phyloP scores from a whole-genome alignment of 2,329 filamentous ascomycete genomes.

The Monosporascus sp. region DNA sequence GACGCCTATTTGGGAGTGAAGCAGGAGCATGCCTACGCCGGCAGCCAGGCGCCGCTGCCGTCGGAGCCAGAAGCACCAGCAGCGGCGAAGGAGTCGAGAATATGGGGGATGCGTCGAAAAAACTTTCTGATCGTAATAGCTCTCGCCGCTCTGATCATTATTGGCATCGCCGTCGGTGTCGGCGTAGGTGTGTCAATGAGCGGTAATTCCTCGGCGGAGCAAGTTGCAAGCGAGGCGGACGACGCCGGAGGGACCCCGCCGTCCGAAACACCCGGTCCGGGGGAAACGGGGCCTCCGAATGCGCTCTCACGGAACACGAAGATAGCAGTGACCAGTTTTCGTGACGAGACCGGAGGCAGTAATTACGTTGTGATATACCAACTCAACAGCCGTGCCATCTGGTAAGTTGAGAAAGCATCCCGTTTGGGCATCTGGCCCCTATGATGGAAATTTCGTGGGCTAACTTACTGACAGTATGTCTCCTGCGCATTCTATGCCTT shows the following conservation, averaged over 20 bases:
- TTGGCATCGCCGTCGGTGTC: constrained; percentile 9
- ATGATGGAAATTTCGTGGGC: neutral
- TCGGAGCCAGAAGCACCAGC: constrained; percentile 1
- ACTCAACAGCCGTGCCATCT: constrained; percentile 19
- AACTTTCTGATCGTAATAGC: constrained; percentile 8
- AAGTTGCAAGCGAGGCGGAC: neutral
- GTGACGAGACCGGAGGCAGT: constrained; percentile 17
- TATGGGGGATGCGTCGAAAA: constrained; percentile 13
- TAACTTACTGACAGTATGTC: neutral
- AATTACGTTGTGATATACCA: constrained; percentile 24
- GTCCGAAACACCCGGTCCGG: neutral
- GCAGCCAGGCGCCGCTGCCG: constrained; percentile 2
- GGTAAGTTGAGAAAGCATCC: neutral
- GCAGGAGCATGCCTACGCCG: neutral
- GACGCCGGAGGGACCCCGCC: neutral
- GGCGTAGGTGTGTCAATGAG: constrained; percentile 8
- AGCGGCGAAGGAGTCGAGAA: constrained; percentile 4
- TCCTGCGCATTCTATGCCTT: neutral
- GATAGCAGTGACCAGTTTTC: constrained; percentile 24
- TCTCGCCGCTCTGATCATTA: constrained; percentile 6
- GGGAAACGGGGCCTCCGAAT: neutral
- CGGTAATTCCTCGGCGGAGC: neutral
- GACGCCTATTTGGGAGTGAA: constrained; percentile 1
- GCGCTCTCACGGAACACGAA: constrained; percentile 10
- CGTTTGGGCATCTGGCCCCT: neutral